A percentile compares a stretch with the other conserved stretches of the same genome.
phyloP scores from a whole-genome alignment of 192 early-diverging fungal genomes.

The Entomortierella lignicola region DNA sequence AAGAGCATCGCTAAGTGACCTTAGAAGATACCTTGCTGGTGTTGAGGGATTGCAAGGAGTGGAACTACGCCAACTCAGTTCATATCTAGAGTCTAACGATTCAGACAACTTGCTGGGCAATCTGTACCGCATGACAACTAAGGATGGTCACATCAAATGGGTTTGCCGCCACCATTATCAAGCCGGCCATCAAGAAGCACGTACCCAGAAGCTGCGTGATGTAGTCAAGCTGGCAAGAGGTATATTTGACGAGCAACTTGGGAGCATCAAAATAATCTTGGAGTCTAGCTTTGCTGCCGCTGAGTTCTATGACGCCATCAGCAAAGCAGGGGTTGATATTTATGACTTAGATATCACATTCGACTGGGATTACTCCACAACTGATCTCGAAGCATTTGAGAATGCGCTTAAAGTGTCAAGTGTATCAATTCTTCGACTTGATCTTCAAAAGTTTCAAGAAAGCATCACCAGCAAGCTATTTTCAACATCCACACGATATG shows the following conservation, averaged over 20 bases:
- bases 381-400: not conserved
- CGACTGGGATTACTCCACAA: not conserved
- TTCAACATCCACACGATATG: slow-evolving; percentile 2
- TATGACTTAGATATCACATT: not conserved
- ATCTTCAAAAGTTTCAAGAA: slow-evolving; percentile 8
- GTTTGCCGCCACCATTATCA: slow-evolving; percentile 28
- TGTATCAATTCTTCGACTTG: slow-evolving; percentile 18
- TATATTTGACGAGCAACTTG: too few relatives aligned
- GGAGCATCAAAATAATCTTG: too few relatives aligned
- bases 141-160: slow-evolving; percentile 30
- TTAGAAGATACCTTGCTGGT: slow-evolving; percentile 2
- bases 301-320: too few relatives aligned
- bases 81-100: slow-evolving; percentile 1
- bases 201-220: slow-evolving; percentile 9
- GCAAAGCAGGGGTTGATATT: not conserved
- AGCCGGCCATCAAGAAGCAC: slow-evolving; percentile 3
- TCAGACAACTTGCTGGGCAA: slow-evolving; percentile 18
- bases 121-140: slow-evolving; percentile 21
- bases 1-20: not conserved
- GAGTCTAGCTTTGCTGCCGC: too few relatives aligned
- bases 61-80: slow-evolving; percentile 22
- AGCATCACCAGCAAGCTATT: slow-evolving; percentile 5
- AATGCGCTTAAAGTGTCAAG: not conserved
- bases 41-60: slow-evolving; percentile 21
- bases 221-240: too few relatives aligned